These are phyloP conservation scores for Laburnicola sp. DNA, from an alignment of 2,329 filamentous ascomycete genomes.

Conservation along the genomic window DNA sequence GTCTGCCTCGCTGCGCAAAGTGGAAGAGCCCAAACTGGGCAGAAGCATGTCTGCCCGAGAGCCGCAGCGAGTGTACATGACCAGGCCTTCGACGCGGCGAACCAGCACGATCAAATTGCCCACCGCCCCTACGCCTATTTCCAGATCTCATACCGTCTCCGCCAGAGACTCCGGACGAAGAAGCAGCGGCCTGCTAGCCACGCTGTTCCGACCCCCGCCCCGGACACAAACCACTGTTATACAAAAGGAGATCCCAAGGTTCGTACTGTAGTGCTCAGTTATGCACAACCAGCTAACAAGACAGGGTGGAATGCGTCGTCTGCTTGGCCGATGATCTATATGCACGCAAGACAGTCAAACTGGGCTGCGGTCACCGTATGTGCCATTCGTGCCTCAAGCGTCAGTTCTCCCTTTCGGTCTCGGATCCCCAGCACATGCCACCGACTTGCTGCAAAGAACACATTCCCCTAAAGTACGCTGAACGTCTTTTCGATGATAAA, in stretches of 20 bases:
- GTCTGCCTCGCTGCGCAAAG: slow-evolving; percentile 34
- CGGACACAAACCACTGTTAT: slow-evolving; percentile 25
- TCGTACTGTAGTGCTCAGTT: not conserved
- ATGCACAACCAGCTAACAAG: slow-evolving; percentile 16
- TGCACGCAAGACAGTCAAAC: slow-evolving; percentile 65
- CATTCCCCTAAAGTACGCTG: slow-evolving; percentile 76
- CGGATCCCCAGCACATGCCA: slow-evolving; percentile 80
- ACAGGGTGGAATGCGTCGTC: slow-evolving; percentile 70
- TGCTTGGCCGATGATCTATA: slow-evolving; percentile 71
- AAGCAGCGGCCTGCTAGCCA: slow-evolving; percentile 40
- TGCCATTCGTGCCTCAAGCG: slow-evolving; percentile 75
- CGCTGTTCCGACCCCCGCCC: slow-evolving; percentile 34
- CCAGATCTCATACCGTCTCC: slow-evolving; percentile 28
- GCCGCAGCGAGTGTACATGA: slow-evolving; percentile 29
- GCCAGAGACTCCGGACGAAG: slow-evolving; percentile 31
- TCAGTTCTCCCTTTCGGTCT: slow-evolving; percentile 74
- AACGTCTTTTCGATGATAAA: slow-evolving; percentile 69
- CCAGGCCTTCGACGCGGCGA: slow-evolving; percentile 36
- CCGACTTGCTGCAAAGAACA: slow-evolving; percentile 78
- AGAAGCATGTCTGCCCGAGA: slow-evolving; percentile 40
- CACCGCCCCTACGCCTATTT: slow-evolving; percentile 23
- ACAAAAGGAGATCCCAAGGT: slow-evolving; percentile 35
- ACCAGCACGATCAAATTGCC: slow-evolving; percentile 36
- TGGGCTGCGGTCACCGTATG: slow-evolving; percentile 80
- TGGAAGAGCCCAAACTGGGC: slow-evolving; percentile 35